phyloP scores from a whole-genome alignment of 108 stramenopile species.

The Cylindrotheca fusiformis region DNA sequence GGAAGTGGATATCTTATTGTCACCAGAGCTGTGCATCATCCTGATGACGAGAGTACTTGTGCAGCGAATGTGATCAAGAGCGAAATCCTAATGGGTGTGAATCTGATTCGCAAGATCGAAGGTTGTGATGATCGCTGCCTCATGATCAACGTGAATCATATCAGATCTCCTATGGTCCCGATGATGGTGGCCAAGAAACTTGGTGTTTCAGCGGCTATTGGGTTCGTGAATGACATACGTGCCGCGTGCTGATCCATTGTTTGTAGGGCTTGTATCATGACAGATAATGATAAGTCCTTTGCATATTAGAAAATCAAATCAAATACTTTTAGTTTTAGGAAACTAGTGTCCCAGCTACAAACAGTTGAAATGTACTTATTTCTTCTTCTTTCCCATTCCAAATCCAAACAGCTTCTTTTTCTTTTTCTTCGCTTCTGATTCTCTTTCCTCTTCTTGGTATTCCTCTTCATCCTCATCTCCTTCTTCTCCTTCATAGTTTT shows the following conservation, averaged over 20 bases:
- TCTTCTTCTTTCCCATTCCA: slow-evolving; percentile 16
- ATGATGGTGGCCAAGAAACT: slow-evolving; percentile 70
- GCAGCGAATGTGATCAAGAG: slow-evolving; percentile 32
- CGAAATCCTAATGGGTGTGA: slow-evolving; percentile 75
- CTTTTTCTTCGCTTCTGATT: slow-evolving; percentile 7
- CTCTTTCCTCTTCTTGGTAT: slow-evolving; percentile 1
- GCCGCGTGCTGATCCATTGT: slow-evolving; percentile 29
- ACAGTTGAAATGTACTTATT: not conserved
- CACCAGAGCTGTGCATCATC: slow-evolving; percentile 50
- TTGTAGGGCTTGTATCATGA: too few species aligned
- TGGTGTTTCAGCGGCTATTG: slow-evolving; percentile 55
- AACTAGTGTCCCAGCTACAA: too few species aligned
- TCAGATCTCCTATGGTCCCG: slow-evolving; percentile 73
- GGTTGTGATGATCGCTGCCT: slow-evolving; percentile 48
- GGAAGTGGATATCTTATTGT: slow-evolving; percentile 78
- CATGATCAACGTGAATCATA: slow-evolving; percentile 76
- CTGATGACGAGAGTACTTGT: slow-evolving; percentile 19
- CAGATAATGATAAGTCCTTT: too few species aligned
- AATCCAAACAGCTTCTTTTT: slow-evolving; percentile 13
- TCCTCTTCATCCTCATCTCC: slow-evolving; percentile 7
- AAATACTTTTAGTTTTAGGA: too few species aligned
- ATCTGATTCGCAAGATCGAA: slow-evolving; percentile 54
- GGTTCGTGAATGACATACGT: slow-evolving; percentile 60
- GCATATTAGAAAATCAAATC: too few species aligned
- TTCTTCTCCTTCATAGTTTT: slow-evolving; percentile 7